Evolutionary conservation across 129 eudicot species (phyloP), one percentile per base, ranked within the genome.

Genomic region (Arctium lappa): DNA sequence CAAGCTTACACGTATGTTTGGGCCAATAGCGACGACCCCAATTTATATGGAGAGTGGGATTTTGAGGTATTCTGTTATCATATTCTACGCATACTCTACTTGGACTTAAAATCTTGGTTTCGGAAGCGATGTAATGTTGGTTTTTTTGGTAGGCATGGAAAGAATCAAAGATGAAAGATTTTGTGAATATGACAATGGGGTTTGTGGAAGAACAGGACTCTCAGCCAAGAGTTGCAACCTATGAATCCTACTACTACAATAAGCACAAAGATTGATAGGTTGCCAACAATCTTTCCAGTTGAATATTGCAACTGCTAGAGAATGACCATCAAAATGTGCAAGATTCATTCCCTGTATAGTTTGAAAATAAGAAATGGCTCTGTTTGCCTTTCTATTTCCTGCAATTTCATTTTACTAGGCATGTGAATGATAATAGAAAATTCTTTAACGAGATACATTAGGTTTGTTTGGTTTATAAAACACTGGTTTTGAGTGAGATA

Each of bases 1-100:
- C 86, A 89, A 66, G 97, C 91, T 36, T 46, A 86, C 79, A 60
- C 97, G 16, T 95, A 95, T 85, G 97, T 95, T 53, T 95, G 99
- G 99, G 88, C 42, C 53, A 85, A 93, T 76, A 88, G 63, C 22
- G 84, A 84, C 29, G 99, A 93, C 85, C 94, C 92, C 12, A 72
- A 89, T 85, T 79, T 95, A 82, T 91, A 90, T 69, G 98, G 99
- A 44, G 92, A 88, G 38, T 95, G 99, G 99, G 86, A 92, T 84
- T 93, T 95, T 81, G 97, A 95, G 97, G 97, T 94, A 84, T 70
- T 18, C 53, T 15, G 16, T 42, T 32, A 63, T 69, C 78, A 46
- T 11, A 48, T 73, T 46, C 15, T 46, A 46, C 56, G 10, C 56
- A 46, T 42, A 42, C 50, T 42, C 50, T 38, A 3, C 4, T 38